Conservation (phyloP, 106 monocot genomes). For the Posidonia australis region DNA sequence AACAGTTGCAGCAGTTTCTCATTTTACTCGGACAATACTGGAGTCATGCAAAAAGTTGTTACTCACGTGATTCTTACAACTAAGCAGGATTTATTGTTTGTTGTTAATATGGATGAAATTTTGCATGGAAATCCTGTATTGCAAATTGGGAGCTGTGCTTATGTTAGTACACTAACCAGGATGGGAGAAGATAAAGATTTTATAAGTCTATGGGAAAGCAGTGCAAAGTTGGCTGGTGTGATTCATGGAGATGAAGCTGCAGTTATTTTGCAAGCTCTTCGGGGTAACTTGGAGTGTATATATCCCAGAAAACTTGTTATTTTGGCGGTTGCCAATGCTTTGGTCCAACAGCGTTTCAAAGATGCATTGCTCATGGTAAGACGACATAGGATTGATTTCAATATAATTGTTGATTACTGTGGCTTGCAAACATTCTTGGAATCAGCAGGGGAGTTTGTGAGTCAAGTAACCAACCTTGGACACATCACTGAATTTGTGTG, state of each 20-base stretch:
- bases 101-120: conserved; percentile 53
- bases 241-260: conserved; percentile 94
- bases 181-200: conserved; percentile 39
- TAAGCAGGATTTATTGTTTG: conserved; percentile 75
- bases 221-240: conserved; percentile 76
- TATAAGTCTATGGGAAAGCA: conserved; percentile 78
- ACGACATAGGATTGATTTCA: conserved; percentile 94
- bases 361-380: conserved; percentile 85
- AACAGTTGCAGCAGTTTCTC: conserved; percentile 74
- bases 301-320: conserved; percentile 92
- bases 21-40: conserved; percentile 44
- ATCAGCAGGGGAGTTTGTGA: conserved; percentile 61
- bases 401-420: conserved; percentile 83
- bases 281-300: conserved; percentile 89
- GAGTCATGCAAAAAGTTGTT: conserved; percentile 23
- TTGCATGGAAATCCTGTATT: conserved; percentile 42
- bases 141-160: conserved; percentile 22
- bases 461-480: conserved; percentile 71
- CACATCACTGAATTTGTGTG: conserved; percentile 89
- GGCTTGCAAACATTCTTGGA: conserved; percentile 64
- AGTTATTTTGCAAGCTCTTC: conserved; percentile 62
- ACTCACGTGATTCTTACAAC: conserved; percentile 81
- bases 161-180: conserved; percentile 5
- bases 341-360: conserved; percentile 54
- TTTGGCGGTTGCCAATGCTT: conserved; percentile 61